Percentiles rank a stretch among this genome's conserved stretches.
These are phyloP conservation scores for Paraleonurus japonicus DNA, from an alignment of 257 asterid genomes.

Conservation along the genomic window DNA sequence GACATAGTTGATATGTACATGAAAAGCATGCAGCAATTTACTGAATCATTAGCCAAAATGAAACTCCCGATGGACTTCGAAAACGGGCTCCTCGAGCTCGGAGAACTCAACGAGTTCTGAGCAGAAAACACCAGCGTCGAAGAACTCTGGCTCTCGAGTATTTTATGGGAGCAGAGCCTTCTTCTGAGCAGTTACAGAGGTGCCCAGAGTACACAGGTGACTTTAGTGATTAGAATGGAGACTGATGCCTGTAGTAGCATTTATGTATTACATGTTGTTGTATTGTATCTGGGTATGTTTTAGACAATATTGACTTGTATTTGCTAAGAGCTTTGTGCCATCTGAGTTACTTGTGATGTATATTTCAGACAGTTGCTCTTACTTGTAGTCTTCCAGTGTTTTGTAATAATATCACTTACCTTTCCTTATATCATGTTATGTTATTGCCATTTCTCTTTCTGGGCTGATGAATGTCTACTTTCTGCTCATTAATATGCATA, in stretches of 20 bases:
- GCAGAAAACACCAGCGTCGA: constrained; percentile 65
- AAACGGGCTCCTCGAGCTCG: constrained; percentile 66
- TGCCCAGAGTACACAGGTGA: constrained; percentile 42
- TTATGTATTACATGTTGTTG: constrained; percentile 29
- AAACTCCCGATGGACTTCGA: constrained; percentile 88
- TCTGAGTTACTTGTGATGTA: constrained; percentile 34
- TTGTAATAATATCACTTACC: constrained; percentile 20
- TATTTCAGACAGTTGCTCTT: constrained; percentile 29
- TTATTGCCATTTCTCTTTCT: not conserved
- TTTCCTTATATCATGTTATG: not conserved
- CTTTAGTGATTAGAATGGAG: constrained; percentile 50
- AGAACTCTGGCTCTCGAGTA: constrained; percentile 77
- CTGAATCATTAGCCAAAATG: constrained; percentile 93
- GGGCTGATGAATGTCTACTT: not conserved
- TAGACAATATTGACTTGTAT: constrained; percentile 37
- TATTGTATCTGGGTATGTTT: constrained; percentile 35
- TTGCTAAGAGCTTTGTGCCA: constrained; percentile 30
- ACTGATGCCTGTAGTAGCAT: constrained; percentile 40
- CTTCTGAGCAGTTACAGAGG: constrained; percentile 55
- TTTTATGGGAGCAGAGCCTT: constrained; percentile 97
- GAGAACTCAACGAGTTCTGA: constrained; percentile 76
- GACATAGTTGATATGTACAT: constrained; percentile 96
- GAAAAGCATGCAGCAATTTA: constrained; percentile 98
- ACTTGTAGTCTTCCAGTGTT: constrained; percentile 11
- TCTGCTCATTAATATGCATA: constrained; percentile 4